These are phyloP conservation scores for Colletotrichum graminicola DNA, from an alignment of 2,329 filamentous ascomycete genomes.

Conservation along the genomic window DNA sequence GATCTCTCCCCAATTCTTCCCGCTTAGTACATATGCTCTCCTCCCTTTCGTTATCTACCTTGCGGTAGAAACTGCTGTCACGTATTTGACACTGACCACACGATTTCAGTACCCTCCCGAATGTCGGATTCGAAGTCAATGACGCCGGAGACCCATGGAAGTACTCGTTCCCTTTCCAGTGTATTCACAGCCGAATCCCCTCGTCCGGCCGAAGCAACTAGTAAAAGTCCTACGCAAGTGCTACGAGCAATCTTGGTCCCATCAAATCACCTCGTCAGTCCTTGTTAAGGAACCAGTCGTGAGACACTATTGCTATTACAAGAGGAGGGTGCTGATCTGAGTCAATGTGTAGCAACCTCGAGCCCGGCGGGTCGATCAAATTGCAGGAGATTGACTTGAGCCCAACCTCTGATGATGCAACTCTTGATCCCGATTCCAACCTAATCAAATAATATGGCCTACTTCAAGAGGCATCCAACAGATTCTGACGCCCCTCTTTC, in stretches of 20 bases:
- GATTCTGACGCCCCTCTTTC: background rate
- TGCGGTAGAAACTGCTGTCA: background rate
- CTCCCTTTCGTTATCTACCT: background rate
- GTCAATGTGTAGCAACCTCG: constrained; percentile 46
- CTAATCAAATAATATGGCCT: constrained; percentile 49
- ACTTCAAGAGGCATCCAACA: constrained; percentile 47
- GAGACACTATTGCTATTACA: too few relatives aligned
- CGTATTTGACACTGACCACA: background rate
- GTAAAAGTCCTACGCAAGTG: constrained; percentile 21
- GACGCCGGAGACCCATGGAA: constrained; percentile 52
- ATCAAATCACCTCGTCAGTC: accelerated
- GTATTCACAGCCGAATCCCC: constrained; percentile 51
- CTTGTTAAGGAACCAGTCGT: background rate
- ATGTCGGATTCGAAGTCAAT: constrained; percentile 58
- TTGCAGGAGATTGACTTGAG: constrained; percentile 41
- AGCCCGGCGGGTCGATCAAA: constrained; percentile 58
- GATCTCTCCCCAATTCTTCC: constrained; percentile 54
- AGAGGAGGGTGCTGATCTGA: background rate
- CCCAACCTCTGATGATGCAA: constrained; percentile 53
- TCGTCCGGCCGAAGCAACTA: constrained; percentile 55
- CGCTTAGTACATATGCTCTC: constrained; percentile 43
- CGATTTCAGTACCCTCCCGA: constrained; percentile 53
- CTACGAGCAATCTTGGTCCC: background rate
- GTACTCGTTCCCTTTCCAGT: constrained; percentile 49
- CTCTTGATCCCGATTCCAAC: constrained; percentile 51